Conservation (phyloP, 352 stramenopile species). For the Phytophthora melonis region DNA sequence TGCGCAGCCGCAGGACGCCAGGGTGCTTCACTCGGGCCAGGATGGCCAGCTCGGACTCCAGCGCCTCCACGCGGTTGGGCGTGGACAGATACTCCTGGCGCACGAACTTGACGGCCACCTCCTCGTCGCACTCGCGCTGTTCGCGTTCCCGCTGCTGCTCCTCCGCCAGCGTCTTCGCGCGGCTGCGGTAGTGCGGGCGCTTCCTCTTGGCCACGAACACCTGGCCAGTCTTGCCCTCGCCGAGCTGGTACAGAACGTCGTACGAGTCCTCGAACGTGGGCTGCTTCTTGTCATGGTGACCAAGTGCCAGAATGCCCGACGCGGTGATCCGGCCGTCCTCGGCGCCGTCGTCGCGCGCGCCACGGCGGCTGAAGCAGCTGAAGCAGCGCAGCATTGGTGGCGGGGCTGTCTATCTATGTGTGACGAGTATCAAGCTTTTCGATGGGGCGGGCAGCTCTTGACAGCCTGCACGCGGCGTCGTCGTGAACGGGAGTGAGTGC, state of each 20-base stretch:
- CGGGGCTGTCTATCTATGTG: background rate
- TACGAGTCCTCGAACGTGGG: constrained; percentile 68
- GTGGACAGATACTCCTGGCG: constrained; percentile 76
- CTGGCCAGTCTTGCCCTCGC: constrained; percentile 81
- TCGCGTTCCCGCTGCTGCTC: constrained; percentile 75
- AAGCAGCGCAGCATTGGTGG: constrained; percentile 46
- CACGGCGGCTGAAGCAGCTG: constrained; percentile 35
- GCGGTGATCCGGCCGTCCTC: constrained; percentile 15
- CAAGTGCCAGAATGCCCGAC: constrained; percentile 16
- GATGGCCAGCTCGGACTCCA: constrained; percentile 70
- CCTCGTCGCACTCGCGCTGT: constrained; percentile 49
- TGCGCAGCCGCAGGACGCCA: constrained; percentile 60
- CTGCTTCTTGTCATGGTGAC: constrained; percentile 34
- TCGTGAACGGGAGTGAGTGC: background rate
- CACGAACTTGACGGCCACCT: constrained; percentile 81
- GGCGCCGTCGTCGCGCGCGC: constrained; percentile 2
- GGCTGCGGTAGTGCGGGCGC: constrained; percentile 31
- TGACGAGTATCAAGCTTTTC: background rate
- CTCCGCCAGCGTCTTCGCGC: constrained; percentile 38
- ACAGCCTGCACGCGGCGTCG: background rate
- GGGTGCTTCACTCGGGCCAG: constrained; percentile 68
- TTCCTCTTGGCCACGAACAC: constrained; percentile 67
- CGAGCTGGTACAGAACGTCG: constrained; percentile 74
- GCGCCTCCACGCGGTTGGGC: constrained; percentile 67
- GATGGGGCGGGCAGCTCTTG: background rate